Conservation (phyloP, 2,329 filamentous ascomycete genomes). For the Aspergillus neoniger region DNA sequence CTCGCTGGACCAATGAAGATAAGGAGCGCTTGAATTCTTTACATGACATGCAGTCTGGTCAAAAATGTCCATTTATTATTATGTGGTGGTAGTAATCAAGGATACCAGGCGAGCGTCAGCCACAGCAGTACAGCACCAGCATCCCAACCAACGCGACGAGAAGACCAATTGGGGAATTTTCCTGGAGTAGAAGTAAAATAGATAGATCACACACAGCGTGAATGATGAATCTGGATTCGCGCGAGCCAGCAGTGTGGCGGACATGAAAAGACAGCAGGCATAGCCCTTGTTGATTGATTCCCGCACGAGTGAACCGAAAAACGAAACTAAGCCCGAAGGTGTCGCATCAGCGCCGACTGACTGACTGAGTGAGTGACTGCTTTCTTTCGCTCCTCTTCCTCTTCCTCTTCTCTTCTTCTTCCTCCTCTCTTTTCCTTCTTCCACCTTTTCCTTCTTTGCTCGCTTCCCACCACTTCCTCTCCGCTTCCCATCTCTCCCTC, state of each 20-base stretch:
- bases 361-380: conserved; percentile 6
- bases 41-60: not conserved
- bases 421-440: conserved; percentile 17
- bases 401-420: not conserved
- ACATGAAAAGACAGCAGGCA: not conserved
- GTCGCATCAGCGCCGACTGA: not conserved
- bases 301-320: conserved; percentile 3
- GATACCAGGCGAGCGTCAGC: not conserved
- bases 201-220: not conserved
- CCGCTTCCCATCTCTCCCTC: conserved; percentile 20
- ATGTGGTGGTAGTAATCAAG: not conserved
- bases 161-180: not conserved
- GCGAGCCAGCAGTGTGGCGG: too few species aligned
- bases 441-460: conserved; percentile 21
- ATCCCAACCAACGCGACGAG: not conserved
- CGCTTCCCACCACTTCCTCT: conserved; percentile 17
- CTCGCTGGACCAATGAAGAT: not conserved
- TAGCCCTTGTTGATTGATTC: not conserved
- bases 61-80: not conserved
- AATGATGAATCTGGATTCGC: not conserved
- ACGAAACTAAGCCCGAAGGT: conserved; percentile 4
- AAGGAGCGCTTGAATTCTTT: not conserved
- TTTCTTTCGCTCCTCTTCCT: conserved; percentile 17
- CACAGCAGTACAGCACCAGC: not conserved
- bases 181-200: not conserved